Conservation (phyloP, 129 eudicot genomes). For the Pulicaria dysenterica region DNA sequence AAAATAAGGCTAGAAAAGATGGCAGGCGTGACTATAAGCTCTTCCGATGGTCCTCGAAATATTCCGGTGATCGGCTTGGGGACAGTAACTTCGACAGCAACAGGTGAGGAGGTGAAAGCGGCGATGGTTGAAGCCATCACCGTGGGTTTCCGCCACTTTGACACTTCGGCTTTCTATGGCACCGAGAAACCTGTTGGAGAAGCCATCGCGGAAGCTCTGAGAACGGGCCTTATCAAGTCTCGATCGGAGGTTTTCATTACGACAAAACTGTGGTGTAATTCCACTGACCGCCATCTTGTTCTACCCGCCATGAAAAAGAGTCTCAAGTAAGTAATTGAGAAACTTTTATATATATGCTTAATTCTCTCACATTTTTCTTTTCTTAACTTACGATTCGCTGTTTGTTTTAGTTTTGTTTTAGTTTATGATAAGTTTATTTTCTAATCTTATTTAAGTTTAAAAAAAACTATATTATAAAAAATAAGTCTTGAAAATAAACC, state of each 20-base stretch:
- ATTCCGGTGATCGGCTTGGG: slow-evolving; percentile 61
- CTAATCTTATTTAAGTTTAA: too few relatives aligned
- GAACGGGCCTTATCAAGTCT: slow-evolving; percentile 48
- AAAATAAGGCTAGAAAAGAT: neutral
- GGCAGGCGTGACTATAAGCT: slow-evolving; percentile 15
- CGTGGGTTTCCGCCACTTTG: slow-evolving; percentile 62
- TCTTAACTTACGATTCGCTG: too few relatives aligned
- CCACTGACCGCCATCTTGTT: slow-evolving; percentile 39
- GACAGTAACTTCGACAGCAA: slow-evolving; percentile 10
- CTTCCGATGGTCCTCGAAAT: slow-evolving; percentile 22
- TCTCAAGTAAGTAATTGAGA: slow-evolving; percentile 44
- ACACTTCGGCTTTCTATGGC: slow-evolving; percentile 50
- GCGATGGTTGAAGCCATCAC: slow-evolving; percentile 59
- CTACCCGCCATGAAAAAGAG: slow-evolving; percentile 50
- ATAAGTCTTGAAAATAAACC: too few relatives aligned
- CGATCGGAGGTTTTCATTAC: slow-evolving; percentile 50
- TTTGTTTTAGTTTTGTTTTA: too few relatives aligned
- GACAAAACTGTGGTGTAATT: slow-evolving; percentile 50
- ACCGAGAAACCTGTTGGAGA: slow-evolving; percentile 47
- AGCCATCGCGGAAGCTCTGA: slow-evolving; percentile 44
- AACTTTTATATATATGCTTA: too few relatives aligned
- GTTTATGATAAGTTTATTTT: too few relatives aligned
- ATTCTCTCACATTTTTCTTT: too few relatives aligned
- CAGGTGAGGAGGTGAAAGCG: slow-evolving; percentile 26
- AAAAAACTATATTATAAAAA: too few relatives aligned